These are phyloP conservation scores for Colletotrichum echinochloae DNA, from an alignment of 2,329 filamentous ascomycete genomes.

Conservation along the genomic window DNA sequence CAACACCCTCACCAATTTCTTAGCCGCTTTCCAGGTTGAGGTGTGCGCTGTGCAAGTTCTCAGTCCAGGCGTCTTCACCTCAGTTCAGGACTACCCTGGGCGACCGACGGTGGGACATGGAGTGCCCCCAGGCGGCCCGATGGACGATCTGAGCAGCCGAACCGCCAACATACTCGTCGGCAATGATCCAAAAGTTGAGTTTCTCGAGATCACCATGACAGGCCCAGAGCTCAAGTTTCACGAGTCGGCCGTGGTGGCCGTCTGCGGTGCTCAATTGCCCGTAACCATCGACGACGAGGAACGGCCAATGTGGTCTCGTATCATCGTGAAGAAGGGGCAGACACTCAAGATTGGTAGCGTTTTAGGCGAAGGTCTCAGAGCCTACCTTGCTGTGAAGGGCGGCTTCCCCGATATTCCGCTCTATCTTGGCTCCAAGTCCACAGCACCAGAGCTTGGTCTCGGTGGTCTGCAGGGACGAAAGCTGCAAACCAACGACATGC, in stretches of 20 bases:
- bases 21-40: background rate
- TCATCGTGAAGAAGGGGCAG: background rate
- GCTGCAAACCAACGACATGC: constrained; percentile 64
- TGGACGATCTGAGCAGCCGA: constrained; percentile 69
- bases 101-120: constrained; percentile 68
- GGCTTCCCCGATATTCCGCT: constrained; percentile 58
- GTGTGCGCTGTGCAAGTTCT: constrained; percentile 1
- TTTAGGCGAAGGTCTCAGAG: constrained; percentile 63
- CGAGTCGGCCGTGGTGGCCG: background rate
- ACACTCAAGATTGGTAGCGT: constrained; percentile 56
- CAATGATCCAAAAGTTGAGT: constrained; percentile 63
- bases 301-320: constrained; percentile 10
- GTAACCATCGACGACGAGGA: background rate
- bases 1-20: constrained; percentile 7
- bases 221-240: constrained; percentile 16
- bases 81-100: constrained; percentile 70
- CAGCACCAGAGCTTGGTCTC: constrained; percentile 66
- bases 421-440: constrained; percentile 71
- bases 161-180: constrained; percentile 71
- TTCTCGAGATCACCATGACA: constrained; percentile 57
- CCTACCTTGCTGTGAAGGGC: constrained; percentile 67
- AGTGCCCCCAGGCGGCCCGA: constrained; percentile 69
- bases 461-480: constrained; percentile 71
- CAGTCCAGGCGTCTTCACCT: constrained; percentile 9
- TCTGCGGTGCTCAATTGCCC: constrained; percentile 5